Evolutionary conservation across 192 early-diverging fungal species (phyloP).

Genomic region (Entophlyctis helioformis): DNA sequence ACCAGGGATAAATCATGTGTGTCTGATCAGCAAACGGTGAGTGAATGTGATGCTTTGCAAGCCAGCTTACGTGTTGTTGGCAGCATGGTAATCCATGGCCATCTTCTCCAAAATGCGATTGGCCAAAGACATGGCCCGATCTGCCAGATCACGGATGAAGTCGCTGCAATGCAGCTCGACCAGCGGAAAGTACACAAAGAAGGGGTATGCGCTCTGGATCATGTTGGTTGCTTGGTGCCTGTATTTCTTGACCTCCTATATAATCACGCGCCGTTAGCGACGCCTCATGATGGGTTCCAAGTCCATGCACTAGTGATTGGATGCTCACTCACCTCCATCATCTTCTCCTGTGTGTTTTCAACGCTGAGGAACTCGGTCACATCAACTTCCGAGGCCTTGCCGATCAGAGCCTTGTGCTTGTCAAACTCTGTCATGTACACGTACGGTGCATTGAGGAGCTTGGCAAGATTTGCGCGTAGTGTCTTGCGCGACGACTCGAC

Average conservation of each 20-base stretch:
- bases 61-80: slow-evolving; percentile 13
- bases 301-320: no score
- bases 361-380: slow-evolving; percentile 30
- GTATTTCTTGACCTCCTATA: slow-evolving; percentile 27
- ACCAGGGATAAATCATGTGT: no score
- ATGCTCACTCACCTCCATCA: slow-evolving; percentile 26
- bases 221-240: slow-evolving; percentile 20
- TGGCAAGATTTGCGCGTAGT: slow-evolving; percentile 15
- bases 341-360: slow-evolving; percentile 27
- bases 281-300: no score
- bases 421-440: slow-evolving; percentile 37
- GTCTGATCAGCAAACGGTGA: no score
- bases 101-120: slow-evolving; percentile 34
- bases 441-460: slow-evolving; percentile 26
- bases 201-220: slow-evolving; percentile 39
- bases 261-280: no score
- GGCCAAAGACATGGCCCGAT: slow-evolving; percentile 26
- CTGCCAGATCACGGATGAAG: slow-evolving; percentile 32
- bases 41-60: no score
- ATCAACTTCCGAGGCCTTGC: slow-evolving; percentile 19
- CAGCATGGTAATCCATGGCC: slow-evolving; percentile 16
- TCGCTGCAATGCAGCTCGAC: slow-evolving; percentile 42
- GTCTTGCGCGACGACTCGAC: slow-evolving; percentile 23
- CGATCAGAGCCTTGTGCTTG: slow-evolving; percentile 30
- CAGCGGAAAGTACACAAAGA: slow-evolving; percentile 35